phyloP scores from a whole-genome alignment of 2,329 filamentous ascomycete genomes.

The Claviceps monticola region DNA sequence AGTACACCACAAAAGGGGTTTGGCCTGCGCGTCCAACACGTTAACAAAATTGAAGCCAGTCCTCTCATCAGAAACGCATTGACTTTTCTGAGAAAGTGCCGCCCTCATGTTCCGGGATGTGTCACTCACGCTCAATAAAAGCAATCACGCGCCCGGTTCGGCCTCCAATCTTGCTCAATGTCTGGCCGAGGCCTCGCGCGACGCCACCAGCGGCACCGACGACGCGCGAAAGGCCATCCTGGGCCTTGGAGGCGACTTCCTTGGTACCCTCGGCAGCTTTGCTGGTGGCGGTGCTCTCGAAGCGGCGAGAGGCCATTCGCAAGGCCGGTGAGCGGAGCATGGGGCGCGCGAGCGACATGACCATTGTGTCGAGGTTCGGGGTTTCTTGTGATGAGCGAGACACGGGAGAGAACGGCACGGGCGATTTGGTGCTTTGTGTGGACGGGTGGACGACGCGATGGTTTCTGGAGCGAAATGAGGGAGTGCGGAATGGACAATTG shows the following conservation, averaged over 20 bases:
- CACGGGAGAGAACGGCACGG: slow-evolving; percentile 6
- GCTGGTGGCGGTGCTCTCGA: slow-evolving; percentile 42
- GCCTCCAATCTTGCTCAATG: slow-evolving; percentile 67
- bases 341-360: slow-evolving; percentile 26
- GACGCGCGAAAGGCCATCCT: slow-evolving; percentile 71
- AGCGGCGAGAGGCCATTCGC: slow-evolving; percentile 38
- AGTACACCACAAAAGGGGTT: slow-evolving; percentile 80
- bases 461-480: background rate
- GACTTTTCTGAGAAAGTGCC: background rate
- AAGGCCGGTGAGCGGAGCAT: slow-evolving; percentile 32
- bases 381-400: background rate
- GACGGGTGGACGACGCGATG: background rate
- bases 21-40: slow-evolving; percentile 43
- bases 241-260: slow-evolving; percentile 37
- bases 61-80: too few relatives aligned
- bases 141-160: slow-evolving; percentile 65
- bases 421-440: background rate
- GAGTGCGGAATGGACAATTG: slow-evolving; percentile 19
- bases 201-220: slow-evolving; percentile 67
- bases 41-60: background rate
- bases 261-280: slow-evolving; percentile 25
- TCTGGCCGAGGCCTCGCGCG: slow-evolving; percentile 50
- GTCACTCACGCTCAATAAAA: slow-evolving; percentile 70
- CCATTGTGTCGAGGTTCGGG: slow-evolving; percentile 11
- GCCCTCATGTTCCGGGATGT: background rate